Evolutionary conservation across 2,329 filamentous ascomycete genomes (phyloP).

Genomic region (Fusarium musae): DNA sequence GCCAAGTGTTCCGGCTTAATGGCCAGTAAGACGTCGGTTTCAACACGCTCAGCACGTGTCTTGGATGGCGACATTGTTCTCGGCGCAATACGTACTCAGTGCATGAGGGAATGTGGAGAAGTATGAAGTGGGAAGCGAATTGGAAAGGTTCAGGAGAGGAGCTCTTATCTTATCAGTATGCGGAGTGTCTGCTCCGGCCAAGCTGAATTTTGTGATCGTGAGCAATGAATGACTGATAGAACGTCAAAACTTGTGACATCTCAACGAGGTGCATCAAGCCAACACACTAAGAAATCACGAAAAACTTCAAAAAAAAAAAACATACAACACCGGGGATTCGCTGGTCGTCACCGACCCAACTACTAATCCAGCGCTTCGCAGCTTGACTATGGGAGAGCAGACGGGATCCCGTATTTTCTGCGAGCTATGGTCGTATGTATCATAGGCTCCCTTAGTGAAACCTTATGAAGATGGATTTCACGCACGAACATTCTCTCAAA

Average conservation of each 20-base stretch:
- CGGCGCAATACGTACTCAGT: not conserved
- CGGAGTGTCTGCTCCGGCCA: not conserved
- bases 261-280: too few relatives aligned
- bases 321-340: conserved; percentile 15
- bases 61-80: not conserved
- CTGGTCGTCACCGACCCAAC: conserved; percentile 3
- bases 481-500: too few relatives aligned
- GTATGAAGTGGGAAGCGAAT: not conserved
- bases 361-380: not conserved
- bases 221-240: too few relatives aligned
- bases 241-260: too few relatives aligned
- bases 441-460: accelerated
- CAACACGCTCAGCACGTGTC: not conserved
- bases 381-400: conserved; percentile 4
- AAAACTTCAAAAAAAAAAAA: not conserved
- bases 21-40: conserved; percentile 37
- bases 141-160: accelerated
- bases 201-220: not conserved
- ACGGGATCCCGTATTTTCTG: not conserved
- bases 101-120: not conserved
- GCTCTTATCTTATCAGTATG: not conserved
- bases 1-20: conserved; percentile 36
- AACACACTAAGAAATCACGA: not conserved
- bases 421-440: conserved; percentile 11
- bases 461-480: accelerated